Percentiles rank a stretch among this genome's conserved stretches.
These are phyloP conservation scores for Ophiocordyceps australis DNA, from an alignment of 2,329 filamentous ascomycete genomes.

Conservation along the genomic window DNA sequence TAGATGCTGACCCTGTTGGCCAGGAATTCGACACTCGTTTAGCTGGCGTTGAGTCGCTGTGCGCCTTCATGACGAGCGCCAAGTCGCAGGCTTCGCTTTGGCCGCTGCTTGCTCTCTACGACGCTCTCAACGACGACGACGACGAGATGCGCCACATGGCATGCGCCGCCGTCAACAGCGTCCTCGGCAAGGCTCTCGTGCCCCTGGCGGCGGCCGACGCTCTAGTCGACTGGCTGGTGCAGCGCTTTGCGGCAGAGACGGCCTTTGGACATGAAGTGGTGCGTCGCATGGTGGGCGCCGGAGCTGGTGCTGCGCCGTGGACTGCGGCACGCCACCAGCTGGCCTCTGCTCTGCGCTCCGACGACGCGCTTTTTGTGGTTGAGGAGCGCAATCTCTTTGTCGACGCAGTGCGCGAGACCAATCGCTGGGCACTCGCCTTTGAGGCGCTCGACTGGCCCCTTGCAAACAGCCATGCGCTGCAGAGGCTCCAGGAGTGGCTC, in stretches of 20 bases:
- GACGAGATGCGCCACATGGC: slow-evolving; percentile 64
- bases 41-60: slow-evolving; percentile 37
- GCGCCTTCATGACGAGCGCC: slow-evolving; percentile 23
- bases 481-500: slow-evolving; percentile 26
- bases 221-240: slow-evolving; percentile 23
- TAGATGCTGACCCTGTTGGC: background rate
- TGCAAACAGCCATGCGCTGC: slow-evolving; percentile 7
- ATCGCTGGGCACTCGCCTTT: slow-evolving; percentile 45
- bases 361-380: slow-evolving; percentile 60
- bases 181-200: slow-evolving; percentile 26
- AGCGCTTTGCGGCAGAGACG: slow-evolving; percentile 12
- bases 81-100: slow-evolving; percentile 24
- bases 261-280: slow-evolving; percentile 22
- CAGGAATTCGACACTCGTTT: slow-evolving; percentile 48
- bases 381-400: slow-evolving; percentile 94
- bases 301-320: slow-evolving; percentile 3
- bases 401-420: slow-evolving; percentile 60
- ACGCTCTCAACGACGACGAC: slow-evolving; percentile 75
- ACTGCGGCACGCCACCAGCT: slow-evolving; percentile 20
- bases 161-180: slow-evolving; percentile 24
- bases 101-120: slow-evolving; percentile 50
- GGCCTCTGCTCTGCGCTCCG: slow-evolving; percentile 25
- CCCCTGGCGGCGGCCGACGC: slow-evolving; percentile 26
- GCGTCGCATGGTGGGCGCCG: slow-evolving; percentile 18
- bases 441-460: slow-evolving; percentile 6